Base-by-base conservation (phyloP, 768 basidiomycete species). In the Multifurca ochricompacta region DNA sequence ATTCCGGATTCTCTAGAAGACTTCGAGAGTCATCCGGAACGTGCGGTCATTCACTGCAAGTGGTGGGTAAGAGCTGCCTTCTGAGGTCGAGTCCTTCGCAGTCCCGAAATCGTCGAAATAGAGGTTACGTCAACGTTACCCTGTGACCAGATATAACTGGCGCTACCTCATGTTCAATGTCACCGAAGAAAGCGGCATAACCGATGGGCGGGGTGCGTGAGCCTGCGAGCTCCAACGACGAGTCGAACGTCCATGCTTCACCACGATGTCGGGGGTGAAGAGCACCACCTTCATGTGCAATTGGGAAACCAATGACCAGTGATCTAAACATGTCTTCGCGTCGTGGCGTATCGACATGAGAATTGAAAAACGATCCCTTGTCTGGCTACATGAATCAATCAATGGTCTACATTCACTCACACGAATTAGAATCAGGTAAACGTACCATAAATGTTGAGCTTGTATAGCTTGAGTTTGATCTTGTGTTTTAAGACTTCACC, bases 261-360 rank as follows among this genome's bases (percentile, higher is more conserved):
- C 36, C 39, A 41, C 73, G 70, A 47, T 76, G 74, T 45, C 70
- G 61, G 39, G 71, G 70, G 71, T 76, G 73, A 42, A 71, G 43
- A 54, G 62, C 45, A 59, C 69, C 13, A 27, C 66, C 46, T 59
- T 56, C n/a, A 61, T 58, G 56, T 2, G 43, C 51, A 11, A 51
- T 44, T 3, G 58, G 58, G 23, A 54, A 55, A 28, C 50, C 34
- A 6, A 59, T 11, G 63, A 42, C 64, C 70, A 48, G 53, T 6
- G 53, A 54, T 14, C 53, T 47, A 25, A 56, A 65, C 16, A 67
- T 27, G 77, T 74, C 55, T 68, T 79, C 43, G 62, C 71, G 31
- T 68, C 78, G 39, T 70, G 73, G 21, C 75, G 78, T 36, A 77
- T 75, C 76, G 19, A 63, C 78, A 49, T 72, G 72, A 31, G 74